Evolutionary conservation across 2,329 filamentous ascomycete species (phyloP).

Genomic region (Xylariaceae sp.): DNA sequence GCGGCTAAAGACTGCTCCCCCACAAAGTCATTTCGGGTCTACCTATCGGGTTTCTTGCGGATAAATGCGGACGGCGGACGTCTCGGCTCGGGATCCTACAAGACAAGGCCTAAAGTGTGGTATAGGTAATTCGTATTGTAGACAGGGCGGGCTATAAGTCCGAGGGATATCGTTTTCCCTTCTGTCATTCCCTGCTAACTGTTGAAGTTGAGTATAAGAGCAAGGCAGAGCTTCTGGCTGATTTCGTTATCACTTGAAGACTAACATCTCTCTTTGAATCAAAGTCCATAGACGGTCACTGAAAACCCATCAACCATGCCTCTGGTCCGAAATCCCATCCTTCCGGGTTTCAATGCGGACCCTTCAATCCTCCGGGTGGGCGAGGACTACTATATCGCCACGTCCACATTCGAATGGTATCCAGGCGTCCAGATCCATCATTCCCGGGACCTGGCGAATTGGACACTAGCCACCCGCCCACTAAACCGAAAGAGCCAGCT

Average conservation of each 20-base stretch:
- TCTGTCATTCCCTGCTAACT: neutral
- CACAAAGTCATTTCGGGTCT: constrained; percentile 1
- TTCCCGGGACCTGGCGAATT: constrained; percentile 48
- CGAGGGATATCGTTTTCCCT: constrained; percentile 3
- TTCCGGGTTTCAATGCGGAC: constrained; percentile 53
- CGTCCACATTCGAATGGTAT: constrained; percentile 52
- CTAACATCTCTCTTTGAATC: neutral
- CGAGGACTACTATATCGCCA: constrained; percentile 50
- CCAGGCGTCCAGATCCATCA: constrained; percentile 52
- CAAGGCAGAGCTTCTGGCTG: neutral
- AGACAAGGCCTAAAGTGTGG: neutral
- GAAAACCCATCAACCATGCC: constrained; percentile 35
- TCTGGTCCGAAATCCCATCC: constrained; percentile 47
- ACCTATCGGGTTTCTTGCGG: constrained; percentile 16
- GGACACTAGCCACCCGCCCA: constrained; percentile 43
- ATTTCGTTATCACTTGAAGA: neutral
- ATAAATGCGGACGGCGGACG: constrained; percentile 9
- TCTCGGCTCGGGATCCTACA: neutral
- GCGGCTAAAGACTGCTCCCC: constrained; percentile 1
- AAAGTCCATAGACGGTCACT: neutral
- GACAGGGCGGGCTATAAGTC: neutral
- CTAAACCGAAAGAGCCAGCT: constrained; percentile 46
- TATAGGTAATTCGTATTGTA: neutral
- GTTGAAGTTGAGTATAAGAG: neutral
- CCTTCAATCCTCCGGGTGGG: constrained; percentile 49